These are phyloP conservation scores for Emergomyces orientalis DNA, from an alignment of 2,329 filamentous ascomycete species.

Conservation along the genomic window DNA sequence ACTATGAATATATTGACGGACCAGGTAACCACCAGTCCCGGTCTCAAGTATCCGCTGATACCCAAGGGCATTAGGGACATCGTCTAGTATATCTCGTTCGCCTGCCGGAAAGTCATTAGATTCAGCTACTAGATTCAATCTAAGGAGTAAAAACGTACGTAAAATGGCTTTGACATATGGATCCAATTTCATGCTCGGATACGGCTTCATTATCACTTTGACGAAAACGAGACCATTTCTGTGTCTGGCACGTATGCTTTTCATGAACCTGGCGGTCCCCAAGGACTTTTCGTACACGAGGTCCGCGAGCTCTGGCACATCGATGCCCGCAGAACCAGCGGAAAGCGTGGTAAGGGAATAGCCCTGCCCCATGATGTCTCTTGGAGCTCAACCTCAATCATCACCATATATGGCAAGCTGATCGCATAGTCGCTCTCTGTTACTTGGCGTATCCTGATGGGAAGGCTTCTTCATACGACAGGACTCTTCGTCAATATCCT, in stretches of 20 bases:
- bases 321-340: conserved; percentile 84
- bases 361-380: conserved; percentile 73
- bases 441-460: neutral
- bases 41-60: conserved; percentile 92
- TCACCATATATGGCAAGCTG: neutral
- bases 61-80: conserved; percentile 81
- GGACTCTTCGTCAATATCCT: neutral
- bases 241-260: conserved; percentile 83
- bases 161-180: conserved; percentile 68
- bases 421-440: neutral
- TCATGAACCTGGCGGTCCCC: conserved; percentile 89
- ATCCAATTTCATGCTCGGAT: conserved; percentile 68
- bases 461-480: neutral
- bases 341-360: conserved; percentile 90
- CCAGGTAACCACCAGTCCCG: conserved; percentile 80
- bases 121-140: conserved; percentile 2
- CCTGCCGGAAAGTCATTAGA: conserved; percentile 40
- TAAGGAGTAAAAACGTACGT: conserved; percentile 43
- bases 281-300: conserved; percentile 86
- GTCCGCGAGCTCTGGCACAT: conserved; percentile 84
- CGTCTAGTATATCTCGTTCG: conserved; percentile 67
- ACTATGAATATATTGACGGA: conserved; percentile 91
- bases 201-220: conserved; percentile 91
- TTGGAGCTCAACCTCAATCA: neutral
- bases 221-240: conserved; percentile 86